Percentiles rank a stretch among this genome's conserved stretches.
Evolutionary conservation across 352 stramenopile genomes (phyloP).

Genomic region (Globisporangium uncinulatum): DNA sequence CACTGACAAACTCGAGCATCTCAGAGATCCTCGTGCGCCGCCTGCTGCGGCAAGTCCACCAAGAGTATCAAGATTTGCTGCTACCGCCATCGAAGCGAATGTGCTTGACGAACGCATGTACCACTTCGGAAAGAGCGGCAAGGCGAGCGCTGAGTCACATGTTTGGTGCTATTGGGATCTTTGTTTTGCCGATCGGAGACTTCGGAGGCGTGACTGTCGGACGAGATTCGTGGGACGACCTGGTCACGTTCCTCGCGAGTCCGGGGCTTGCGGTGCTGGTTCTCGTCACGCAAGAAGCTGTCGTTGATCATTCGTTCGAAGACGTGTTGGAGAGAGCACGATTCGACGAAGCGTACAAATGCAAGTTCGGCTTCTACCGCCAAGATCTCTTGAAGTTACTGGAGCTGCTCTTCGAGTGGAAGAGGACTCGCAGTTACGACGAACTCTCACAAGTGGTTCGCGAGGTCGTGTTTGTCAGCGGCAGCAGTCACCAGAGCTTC

Average conservation of each 20-base stretch:
- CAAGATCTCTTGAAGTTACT: constrained; percentile 34
- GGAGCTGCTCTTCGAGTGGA: constrained; percentile 37
- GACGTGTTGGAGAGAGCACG: constrained; percentile 38
- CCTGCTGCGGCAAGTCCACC: constrained; percentile 23
- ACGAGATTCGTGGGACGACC: constrained; percentile 19
- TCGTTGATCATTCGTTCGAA: constrained; percentile 48
- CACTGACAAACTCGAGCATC: constrained; percentile 9
- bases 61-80: constrained; percentile 44
- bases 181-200: constrained; percentile 29
- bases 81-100: constrained; percentile 43
- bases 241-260: constrained; percentile 29
- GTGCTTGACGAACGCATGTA: neutral
- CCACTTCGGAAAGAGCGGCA: constrained; percentile 1
- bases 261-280: constrained; percentile 27
- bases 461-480: constrained; percentile 31
- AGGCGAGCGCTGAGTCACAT: constrained; percentile 25
- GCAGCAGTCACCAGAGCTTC: constrained; percentile 26
- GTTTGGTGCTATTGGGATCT: constrained; percentile 44
- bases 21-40: constrained; percentile 18
- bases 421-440: constrained; percentile 2
- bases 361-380: constrained; percentile 40
- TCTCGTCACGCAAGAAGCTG: constrained; percentile 25
- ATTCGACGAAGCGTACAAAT: constrained; percentile 19
- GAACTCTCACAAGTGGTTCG: constrained; percentile 5
- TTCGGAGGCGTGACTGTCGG: constrained; percentile 14